phyloP scores from a whole-genome alignment of 805 yeast species.

The Wickerhamiella sorbophila region DNA sequence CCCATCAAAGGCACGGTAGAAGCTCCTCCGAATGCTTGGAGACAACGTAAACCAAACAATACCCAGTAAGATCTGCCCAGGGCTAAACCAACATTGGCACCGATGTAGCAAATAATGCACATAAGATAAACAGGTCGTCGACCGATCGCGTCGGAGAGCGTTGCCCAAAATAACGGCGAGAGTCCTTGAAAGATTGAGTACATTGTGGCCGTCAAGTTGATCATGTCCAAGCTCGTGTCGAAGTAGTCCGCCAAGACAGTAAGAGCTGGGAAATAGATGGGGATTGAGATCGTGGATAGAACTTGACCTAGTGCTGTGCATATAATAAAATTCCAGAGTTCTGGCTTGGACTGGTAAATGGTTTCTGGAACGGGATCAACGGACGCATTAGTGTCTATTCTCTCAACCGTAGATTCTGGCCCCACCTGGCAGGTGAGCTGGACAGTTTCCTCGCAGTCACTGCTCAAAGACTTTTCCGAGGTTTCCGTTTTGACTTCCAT shows the following conservation, averaged over 20 bases:
- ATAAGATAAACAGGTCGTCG: constrained; percentile 51
- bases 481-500: too few relatives aligned
- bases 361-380: not conserved
- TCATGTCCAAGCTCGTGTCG: constrained; percentile 38
- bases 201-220: constrained; percentile 61
- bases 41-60: constrained; percentile 49
- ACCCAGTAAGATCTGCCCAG: constrained; percentile 41
- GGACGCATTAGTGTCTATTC: not conserved
- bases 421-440: too few relatives aligned
- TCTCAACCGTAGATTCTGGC: not conserved
- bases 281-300: constrained; percentile 50
- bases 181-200: constrained; percentile 67
- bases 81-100: constrained; percentile 55
- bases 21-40: constrained; percentile 68
- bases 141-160: constrained; percentile 57
- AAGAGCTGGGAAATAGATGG: constrained; percentile 71
- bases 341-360: constrained; percentile 1
- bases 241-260: constrained; percentile 43
- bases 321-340: constrained; percentile 11
- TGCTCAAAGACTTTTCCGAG: too few relatives aligned
- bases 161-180: constrained; percentile 54
- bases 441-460: too few relatives aligned
- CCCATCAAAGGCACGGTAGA: constrained; percentile 58
- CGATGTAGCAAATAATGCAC: constrained; percentile 42
- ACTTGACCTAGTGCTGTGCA: constrained; percentile 8